Base-by-base conservation (phyloP, 179 eudicot species). In the Silene vulgaris region DNA sequence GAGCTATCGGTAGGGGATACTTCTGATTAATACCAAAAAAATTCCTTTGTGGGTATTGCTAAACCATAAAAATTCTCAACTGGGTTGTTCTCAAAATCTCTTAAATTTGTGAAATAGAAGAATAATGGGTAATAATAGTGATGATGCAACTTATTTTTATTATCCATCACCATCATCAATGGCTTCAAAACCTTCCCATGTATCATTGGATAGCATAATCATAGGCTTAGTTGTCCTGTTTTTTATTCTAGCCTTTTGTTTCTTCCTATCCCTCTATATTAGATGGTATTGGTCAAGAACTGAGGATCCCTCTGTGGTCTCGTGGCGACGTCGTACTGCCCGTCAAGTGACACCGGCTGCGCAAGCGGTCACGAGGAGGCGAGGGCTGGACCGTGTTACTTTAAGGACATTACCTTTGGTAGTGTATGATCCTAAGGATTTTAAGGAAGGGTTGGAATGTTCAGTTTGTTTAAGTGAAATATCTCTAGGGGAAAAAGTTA, bases 381-480 rank as follows among this genome's bases (percentile, higher is more conserved):
- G 80, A 19, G 98, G 98, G n/a, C 88, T 92, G 0, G 91, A 90
- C 56, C 86, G 86, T 0, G 76, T 89, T 0, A 64, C 88, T 43
- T 88, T 95, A 1, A 71, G 67, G 59, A 67, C 91, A 8, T 66
- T 92, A n/a, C 95, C 97, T 1, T 19, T 85, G 1, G 45, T 82
- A 29, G 73, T 64, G 1, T 90, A 84, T 62, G 28, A 83, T 23
- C 77, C 88, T 0, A 81, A 84, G 60, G 86, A 87, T 11, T 85
- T 87, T 65, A 85, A 87, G 75, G 91, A 87, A 2, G 95, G 88
- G 1, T 69, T 90, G 35, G 99, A 90, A 72, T 94, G 98, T 61
- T 80, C 94, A 1, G 96, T 94, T 74, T 94, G 98, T 77, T 80
- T 94, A 14, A 84, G 86, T 26, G 97, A 92, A 20, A 66, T 92